Base-by-base conservation (phyloP, 495 filamentous ascomycete genomes). In the Oleoguttula mirabilis region DNA sequence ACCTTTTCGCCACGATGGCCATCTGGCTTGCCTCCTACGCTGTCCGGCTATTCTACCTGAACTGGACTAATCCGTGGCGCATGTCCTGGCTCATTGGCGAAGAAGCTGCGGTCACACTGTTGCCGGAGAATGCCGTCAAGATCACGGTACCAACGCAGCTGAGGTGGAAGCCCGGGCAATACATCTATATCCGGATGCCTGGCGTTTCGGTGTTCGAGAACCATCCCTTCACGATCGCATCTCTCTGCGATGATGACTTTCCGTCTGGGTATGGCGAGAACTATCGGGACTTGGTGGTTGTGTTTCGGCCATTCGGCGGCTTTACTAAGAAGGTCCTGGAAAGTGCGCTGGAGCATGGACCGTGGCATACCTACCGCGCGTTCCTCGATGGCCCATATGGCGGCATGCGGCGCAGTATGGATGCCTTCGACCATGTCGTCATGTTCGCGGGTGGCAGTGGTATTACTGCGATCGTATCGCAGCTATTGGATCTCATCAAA, bases 381-480 rank as follows among this genome's bases (percentile, higher is more conserved):
- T 92, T 88, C 55, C 67, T 96, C 5, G 88, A 96, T 53, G 88
- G 88, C 0, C 88, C 88, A 0, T 96, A 96, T 43, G 88, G 88
- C 30, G 88, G 90, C 17, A 88, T 94, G 82, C 79, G 83, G 28
- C 76, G 90, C 23, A 81, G 90, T 40, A 71, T 96, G 43, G 84
- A 90, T 30, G 82, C 88, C 3, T 96, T 96, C 55, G 88, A 96
- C 46, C 85, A 86, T 17, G 84, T 90, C 23, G 76, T 95, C 32
- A 70, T 96, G 43, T 84, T 96, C 56, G 88, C 88, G 4, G 88
- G 88, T 30, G 88, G 88, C 32, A 92, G 84, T 56, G 88, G 88
- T 21, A 92, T 96, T 60, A 96, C 88, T 1, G 85, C 90, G 4
- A 72, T 94, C 39, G 85, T 93, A 42, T 85, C 80, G 17, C 90